A percentile compares a stretch with the other conserved stretches of the same genome.
Evolutionary conservation across 2,329 filamentous ascomycete genomes (phyloP).

Genomic region (Dissoconium aciculare): DNA sequence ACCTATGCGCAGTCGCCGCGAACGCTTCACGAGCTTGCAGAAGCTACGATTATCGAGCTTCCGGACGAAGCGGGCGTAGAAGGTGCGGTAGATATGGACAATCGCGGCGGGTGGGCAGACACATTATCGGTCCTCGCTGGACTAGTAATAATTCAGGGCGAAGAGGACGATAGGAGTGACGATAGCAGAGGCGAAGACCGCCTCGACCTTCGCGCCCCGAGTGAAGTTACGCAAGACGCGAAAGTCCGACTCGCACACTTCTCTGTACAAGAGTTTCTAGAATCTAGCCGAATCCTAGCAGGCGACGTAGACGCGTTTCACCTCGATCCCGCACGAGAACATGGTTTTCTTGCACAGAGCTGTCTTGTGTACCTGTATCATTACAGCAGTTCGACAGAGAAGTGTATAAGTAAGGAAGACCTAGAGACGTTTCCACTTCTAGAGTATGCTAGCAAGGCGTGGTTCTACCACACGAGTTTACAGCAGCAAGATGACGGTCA

Average conservation of each 20-base stretch:
- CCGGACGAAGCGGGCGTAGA: slow-evolving; percentile 3
- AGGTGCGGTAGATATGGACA: slow-evolving; percentile 4
- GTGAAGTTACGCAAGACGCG: not conserved
- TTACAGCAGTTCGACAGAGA: too few relatives aligned
- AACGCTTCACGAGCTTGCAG: slow-evolving; percentile 9
- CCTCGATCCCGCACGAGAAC: slow-evolving; percentile 3
- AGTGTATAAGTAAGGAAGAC: slow-evolving; percentile 3
- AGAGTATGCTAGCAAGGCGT: too few relatives aligned
- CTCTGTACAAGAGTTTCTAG: slow-evolving; percentile 12
- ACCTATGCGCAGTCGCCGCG: slow-evolving; percentile 9
- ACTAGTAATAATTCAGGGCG: slow-evolving; percentile 3
- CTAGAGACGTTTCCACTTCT: slow-evolving; percentile 2
- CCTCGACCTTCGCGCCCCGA: not conserved
- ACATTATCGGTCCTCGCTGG: slow-evolving; percentile 7
- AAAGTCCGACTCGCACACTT: slow-evolving; percentile 10
- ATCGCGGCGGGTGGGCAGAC: slow-evolving; percentile 7
- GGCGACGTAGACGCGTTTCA: slow-evolving; percentile 3
- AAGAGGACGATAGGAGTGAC: not conserved
- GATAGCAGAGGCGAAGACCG: slow-evolving; percentile 2
- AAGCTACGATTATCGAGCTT: slow-evolving; percentile 8
- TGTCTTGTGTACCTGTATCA: slow-evolving; percentile 10
- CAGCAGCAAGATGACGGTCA: too few relatives aligned
- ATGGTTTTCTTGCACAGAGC: slow-evolving; percentile 6
- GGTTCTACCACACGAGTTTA: too few relatives aligned
- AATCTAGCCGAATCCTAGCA: too few relatives aligned